These are phyloP conservation scores for Adansonia rubrostipa DNA, from an alignment of 441 rosid genomes.

Conservation along the genomic window DNA sequence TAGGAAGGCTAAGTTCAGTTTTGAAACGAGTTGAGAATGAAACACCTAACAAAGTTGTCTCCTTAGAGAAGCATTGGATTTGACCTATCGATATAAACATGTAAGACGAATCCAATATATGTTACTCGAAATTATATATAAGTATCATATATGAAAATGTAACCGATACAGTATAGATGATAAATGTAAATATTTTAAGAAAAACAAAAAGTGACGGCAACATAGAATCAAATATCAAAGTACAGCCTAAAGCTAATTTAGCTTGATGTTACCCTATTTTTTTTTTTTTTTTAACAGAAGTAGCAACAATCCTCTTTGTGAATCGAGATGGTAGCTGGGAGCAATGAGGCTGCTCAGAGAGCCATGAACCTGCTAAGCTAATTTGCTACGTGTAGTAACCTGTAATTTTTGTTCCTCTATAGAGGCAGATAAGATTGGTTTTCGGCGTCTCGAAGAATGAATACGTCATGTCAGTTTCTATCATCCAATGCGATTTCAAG, in stretches of 20 bases:
- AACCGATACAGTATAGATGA: no score
- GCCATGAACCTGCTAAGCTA: background rate
- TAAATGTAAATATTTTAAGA: no score
- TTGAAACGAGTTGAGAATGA: slow-evolving; percentile 40
- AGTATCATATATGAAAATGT: no score
- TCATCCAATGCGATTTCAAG: background rate
- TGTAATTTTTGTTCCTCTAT: no score
- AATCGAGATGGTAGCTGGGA: background rate
- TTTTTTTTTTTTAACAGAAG: background rate
- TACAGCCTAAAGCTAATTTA: background rate
- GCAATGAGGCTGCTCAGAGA: background rate
- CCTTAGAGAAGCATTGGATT: slow-evolving; percentile 49
- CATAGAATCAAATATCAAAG: background rate
- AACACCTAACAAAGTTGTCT: slow-evolving; percentile 41
- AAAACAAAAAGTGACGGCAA: no score
- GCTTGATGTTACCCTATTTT: no score
- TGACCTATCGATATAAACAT: slow-evolving; percentile 33
- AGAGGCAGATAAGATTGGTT: background rate
- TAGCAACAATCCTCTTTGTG: background rate
- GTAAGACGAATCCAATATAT: background rate
- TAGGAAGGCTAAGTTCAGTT: slow-evolving; percentile 37
- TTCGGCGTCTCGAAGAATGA: background rate
- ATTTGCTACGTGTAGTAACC: background rate
- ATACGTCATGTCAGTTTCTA: background rate
- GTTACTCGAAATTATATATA: no score